Conservation (phyloP, 768 basidiomycete genomes). For the Fomitopsis serialis region DNA sequence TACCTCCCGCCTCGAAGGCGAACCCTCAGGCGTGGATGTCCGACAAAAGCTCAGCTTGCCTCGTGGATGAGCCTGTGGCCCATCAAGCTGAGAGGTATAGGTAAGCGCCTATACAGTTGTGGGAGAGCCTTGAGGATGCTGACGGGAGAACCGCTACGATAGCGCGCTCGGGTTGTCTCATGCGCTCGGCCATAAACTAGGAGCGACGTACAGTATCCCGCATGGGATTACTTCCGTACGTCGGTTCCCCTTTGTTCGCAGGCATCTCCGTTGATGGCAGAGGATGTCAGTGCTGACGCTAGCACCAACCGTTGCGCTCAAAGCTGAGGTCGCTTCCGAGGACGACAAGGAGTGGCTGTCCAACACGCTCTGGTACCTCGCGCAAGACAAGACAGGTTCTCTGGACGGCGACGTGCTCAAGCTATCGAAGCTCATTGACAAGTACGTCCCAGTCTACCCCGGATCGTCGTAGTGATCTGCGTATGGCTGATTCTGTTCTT, state of each 20-base stretch:
- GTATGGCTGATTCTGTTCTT: not conserved
- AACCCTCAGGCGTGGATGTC: constrained; percentile 49
- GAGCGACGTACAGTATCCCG: constrained; percentile 68
- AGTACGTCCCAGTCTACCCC: constrained; percentile 37
- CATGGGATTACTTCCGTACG: constrained; percentile 82
- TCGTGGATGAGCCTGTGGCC: constrained; percentile 84
- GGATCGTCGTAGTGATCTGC: not conserved
- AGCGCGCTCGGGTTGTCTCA: constrained; percentile 75
- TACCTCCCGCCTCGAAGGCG: constrained; percentile 63
- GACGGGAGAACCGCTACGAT: not conserved
- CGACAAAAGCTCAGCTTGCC: constrained; percentile 70
- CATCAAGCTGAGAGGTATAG: constrained; percentile 47
- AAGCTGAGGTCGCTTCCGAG: constrained; percentile 51
- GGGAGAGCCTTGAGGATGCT: not conserved
- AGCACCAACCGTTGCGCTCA: constrained; percentile 53
- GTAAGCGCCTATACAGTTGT: constrained; percentile 22
- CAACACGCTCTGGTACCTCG: constrained; percentile 50
- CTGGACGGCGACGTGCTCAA: constrained; percentile 55
- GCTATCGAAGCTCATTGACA: constrained; percentile 48
- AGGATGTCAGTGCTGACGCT: constrained; percentile 60
- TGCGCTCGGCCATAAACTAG: constrained; percentile 67
- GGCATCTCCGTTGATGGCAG: not conserved
- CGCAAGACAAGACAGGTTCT: constrained; percentile 55
- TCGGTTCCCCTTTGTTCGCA: not conserved
- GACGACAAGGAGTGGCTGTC: constrained; percentile 61